Conservation (phyloP, 257 asterid species). For the Anisodus acutangulus region DNA sequence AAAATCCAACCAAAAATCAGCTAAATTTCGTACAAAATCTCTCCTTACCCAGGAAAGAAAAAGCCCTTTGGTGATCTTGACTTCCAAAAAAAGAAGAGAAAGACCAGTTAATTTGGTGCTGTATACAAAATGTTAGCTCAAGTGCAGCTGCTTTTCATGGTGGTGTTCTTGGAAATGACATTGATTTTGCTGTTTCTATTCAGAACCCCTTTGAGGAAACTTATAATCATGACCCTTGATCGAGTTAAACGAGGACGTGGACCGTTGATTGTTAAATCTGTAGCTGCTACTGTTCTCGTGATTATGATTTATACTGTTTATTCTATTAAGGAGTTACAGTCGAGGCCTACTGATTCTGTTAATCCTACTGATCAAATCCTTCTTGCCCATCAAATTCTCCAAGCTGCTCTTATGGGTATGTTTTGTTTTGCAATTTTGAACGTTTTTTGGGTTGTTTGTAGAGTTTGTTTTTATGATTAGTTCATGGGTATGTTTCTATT, state of each 20-base stretch:
- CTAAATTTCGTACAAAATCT: not conserved
- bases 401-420: conserved; percentile 41
- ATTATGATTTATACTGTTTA: conserved; percentile 43
- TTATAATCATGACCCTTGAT: conserved; percentile 33
- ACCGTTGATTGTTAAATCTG: conserved; percentile 46
- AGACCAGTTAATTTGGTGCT: not conserved
- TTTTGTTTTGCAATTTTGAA: not conserved
- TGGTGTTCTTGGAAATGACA: conserved; percentile 44
- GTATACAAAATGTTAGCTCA: conserved; percentile 36
- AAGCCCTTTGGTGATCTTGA: not conserved
- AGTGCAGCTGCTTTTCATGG: conserved; percentile 37
- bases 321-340: conserved; percentile 33
- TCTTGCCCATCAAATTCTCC: conserved; percentile 33
- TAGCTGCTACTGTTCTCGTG: conserved; percentile 41
- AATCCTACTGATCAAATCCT: conserved; percentile 38
- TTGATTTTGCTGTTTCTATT: conserved; percentile 42
- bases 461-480: not conserved
- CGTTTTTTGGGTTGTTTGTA: not conserved
- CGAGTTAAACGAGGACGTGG: conserved; percentile 42
- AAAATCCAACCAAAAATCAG: not conserved
- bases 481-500: not conserved
- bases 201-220: conserved; percentile 52
- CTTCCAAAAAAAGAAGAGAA: not conserved
- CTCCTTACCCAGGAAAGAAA: not conserved
- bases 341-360: conserved; percentile 38